phyloP scores from a whole-genome alignment of 176 grass and related monocot species.

The Oryza longistaminata region DNA sequence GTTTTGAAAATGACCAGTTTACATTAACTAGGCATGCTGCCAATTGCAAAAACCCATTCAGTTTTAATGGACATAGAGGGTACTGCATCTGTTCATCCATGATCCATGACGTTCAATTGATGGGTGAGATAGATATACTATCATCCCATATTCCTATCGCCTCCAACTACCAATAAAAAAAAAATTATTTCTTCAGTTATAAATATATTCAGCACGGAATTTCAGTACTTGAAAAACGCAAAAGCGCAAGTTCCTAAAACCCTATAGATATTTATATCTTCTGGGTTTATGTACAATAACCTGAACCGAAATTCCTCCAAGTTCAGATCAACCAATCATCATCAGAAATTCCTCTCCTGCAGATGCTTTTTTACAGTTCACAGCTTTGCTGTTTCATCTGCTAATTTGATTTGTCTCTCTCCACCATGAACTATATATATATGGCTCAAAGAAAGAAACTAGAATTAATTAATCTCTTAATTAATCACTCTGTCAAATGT shows the following conservation, averaged over 20 bases:
- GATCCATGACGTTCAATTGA: conserved; percentile 37
- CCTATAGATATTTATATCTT: not conserved
- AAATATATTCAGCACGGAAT: not conserved
- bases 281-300: not conserved
- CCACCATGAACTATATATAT: too few species aligned
- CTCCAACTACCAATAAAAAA: conserved; percentile 18
- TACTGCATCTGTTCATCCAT: conserved; percentile 39
- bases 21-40: conserved; percentile 35
- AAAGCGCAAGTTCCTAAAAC: not conserved
- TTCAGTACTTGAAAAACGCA: not conserved
- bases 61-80: conserved; percentile 22
- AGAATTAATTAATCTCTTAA: not conserved
- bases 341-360: not conserved
- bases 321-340: not conserved
- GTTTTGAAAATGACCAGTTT: not conserved
- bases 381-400: not conserved
- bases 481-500: not conserved
- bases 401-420: not conserved
- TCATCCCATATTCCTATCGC: conserved; percentile 1
- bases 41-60: conserved; percentile 30
- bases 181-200: not conserved
- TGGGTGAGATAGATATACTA: not conserved
- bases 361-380: not conserved
- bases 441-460: not conserved
- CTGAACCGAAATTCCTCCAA: not conserved